phyloP scores from a whole-genome alignment of 2,329 filamentous ascomycete species.

The Neoscytalidium dimidiatum region DNA sequence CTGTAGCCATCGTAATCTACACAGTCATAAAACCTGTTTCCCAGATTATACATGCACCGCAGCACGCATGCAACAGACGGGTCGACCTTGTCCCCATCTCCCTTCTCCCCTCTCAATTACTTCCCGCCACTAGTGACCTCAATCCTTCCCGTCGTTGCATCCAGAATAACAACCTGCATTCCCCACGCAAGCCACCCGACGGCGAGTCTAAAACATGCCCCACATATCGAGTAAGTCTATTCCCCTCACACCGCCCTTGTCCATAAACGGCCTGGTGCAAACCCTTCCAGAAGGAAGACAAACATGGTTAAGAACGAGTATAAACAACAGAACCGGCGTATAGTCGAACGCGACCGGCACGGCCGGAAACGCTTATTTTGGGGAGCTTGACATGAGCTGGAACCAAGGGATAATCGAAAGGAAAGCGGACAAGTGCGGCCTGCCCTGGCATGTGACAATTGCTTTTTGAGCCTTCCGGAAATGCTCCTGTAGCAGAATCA shows the following conservation, averaged over 20 bases:
- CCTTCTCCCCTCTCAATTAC: constrained; percentile 1
- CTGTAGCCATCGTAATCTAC: constrained; percentile 5
- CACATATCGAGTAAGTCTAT: no score
- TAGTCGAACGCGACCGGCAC: not conserved
- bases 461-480: not conserved
- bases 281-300: not conserved
- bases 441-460: not conserved
- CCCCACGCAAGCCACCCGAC: not conserved
- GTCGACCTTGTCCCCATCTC: no score
- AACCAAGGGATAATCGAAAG: not conserved
- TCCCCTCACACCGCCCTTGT: not conserved
- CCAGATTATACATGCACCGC: not conserved
- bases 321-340: not conserved
- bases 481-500: not conserved
- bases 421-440: not conserved
- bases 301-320: not conserved
- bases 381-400: not conserved
- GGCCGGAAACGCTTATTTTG: not conserved
- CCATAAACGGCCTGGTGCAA: not conserved
- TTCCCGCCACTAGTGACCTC: not conserved
- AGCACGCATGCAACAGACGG: not conserved
- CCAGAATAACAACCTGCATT: not conserved
- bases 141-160: not conserved
- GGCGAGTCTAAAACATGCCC: not conserved
- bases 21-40: not conserved